Percentiles rank a stretch among this genome's conserved stretches.
phyloP scores from a whole-genome alignment of 352 stramenopile species.

The Phytophthora fragariaefolia region DNA sequence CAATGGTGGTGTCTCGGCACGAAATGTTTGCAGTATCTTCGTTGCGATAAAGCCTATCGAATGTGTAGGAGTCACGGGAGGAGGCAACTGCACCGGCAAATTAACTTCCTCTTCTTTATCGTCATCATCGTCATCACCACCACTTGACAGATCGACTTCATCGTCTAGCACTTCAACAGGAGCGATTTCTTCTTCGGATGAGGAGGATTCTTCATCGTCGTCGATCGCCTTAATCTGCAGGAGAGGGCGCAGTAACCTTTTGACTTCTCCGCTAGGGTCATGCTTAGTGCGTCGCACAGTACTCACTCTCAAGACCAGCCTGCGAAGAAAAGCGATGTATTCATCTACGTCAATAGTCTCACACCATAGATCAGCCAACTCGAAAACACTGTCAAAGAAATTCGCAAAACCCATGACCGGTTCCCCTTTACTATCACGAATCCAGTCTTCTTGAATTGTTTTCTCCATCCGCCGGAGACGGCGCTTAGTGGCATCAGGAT shows the following conservation, averaged over 20 bases:
- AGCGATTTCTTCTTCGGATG: slow-evolving; percentile 24
- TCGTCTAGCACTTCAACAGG: slow-evolving; percentile 16
- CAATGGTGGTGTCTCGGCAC: slow-evolving; percentile 18
- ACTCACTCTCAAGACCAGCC: slow-evolving; percentile 49
- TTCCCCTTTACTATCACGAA: slow-evolving; percentile 65
- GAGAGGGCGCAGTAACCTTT: slow-evolving; percentile 50
- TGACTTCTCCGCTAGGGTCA: slow-evolving; percentile 18
- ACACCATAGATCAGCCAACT: slow-evolving; percentile 77
- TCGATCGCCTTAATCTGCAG: slow-evolving; percentile 57
- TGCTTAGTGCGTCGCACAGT: slow-evolving; percentile 19
- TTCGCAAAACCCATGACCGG: slow-evolving; percentile 62
- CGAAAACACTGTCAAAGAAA: slow-evolving; percentile 81
- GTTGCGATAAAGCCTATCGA: slow-evolving; percentile 27
- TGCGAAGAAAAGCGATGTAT: slow-evolving; percentile 64
- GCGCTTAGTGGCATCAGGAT: slow-evolving; percentile 45
- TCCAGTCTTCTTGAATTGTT: slow-evolving; percentile 70
- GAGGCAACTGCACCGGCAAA: slow-evolving; percentile 11
- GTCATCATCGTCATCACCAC: slow-evolving; percentile 32
- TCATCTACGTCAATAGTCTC: slow-evolving; percentile 73
- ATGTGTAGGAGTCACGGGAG: background rate
- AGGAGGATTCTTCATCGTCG: slow-evolving; percentile 46
- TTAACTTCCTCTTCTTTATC: slow-evolving; percentile 37
- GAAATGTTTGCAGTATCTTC: slow-evolving; percentile 28
- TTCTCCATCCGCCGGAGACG: slow-evolving; percentile 41
- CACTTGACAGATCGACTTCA: slow-evolving; percentile 34